Evolutionary conservation across 805 yeast species (phyloP).

Genomic region (Starmerella floris): DNA sequence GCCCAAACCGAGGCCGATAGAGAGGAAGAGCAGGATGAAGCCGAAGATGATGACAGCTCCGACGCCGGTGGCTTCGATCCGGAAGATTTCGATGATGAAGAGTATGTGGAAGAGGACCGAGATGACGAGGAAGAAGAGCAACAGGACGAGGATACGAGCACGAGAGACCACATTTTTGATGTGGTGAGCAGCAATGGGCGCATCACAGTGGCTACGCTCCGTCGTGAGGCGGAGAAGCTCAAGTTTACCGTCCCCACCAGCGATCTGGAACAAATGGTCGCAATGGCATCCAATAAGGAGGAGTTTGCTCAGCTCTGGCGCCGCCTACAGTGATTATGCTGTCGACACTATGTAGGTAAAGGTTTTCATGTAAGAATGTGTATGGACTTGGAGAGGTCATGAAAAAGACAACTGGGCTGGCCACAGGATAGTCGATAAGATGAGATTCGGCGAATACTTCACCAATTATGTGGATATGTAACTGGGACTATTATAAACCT

Average conservation of each 20-base stretch:
- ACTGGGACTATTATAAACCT: too few species aligned
- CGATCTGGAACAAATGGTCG: conserved; percentile 27
- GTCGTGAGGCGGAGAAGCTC: conserved; percentile 19
- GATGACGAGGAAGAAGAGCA: neutral
- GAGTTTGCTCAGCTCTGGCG: conserved; percentile 24
- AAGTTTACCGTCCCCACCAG: conserved; percentile 22
- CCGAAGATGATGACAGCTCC: neutral
- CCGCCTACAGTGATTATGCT: conserved; percentile 1
- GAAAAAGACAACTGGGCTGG: too few species aligned
- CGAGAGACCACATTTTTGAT: conserved; percentile 13
- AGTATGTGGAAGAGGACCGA: conserved; percentile 2
- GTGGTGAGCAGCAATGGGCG: conserved; percentile 14
- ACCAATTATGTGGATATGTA: too few species aligned
- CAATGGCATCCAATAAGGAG: conserved; percentile 18
- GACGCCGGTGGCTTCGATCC: conserved; percentile 7
- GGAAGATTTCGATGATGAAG: conserved; percentile 1
- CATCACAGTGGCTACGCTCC: conserved; percentile 24
- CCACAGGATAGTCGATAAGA: too few species aligned
- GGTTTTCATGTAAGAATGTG: neutral
- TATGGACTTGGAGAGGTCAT: too few species aligned
- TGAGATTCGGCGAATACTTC: too few species aligned
- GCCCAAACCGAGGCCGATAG: neutral
- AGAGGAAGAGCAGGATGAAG: too few species aligned
- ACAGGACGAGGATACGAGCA: neutral
- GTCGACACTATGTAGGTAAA: neutral